These are phyloP conservation scores for Sideroxylon spinosum DNA, from an alignment of 179 eudicot species.

Conservation along the genomic window DNA sequence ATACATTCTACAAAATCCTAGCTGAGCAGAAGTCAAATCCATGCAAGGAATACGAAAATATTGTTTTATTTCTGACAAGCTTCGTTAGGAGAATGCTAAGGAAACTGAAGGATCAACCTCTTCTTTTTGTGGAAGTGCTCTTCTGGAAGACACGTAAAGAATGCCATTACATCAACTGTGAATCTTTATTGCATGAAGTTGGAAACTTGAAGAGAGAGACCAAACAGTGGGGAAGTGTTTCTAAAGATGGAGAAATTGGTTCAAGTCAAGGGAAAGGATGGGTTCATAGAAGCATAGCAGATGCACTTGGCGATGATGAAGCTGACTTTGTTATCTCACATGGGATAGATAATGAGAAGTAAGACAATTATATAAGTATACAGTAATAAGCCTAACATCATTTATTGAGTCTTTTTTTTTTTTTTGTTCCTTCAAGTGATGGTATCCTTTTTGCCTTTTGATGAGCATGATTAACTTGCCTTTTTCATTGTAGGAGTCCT, in stretches of 20 bases:
- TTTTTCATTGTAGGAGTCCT: background rate
- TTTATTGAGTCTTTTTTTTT: background rate
- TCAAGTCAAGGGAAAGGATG: constrained; percentile 40
- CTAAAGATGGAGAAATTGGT: constrained; percentile 41
- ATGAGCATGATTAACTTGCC: background rate
- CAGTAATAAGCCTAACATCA: background rate
- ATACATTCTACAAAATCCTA: constrained; percentile 69
- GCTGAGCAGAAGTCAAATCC: constrained; percentile 79
- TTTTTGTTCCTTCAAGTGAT: too few relatives aligned
- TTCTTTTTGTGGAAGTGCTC: constrained; percentile 85
- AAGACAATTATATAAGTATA: constrained; percentile 22
- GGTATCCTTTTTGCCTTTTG: background rate
- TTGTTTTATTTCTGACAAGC: constrained; percentile 66
- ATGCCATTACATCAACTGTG: constrained; percentile 76
- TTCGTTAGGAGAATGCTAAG: constrained; percentile 86
- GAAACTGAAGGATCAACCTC: constrained; percentile 88
- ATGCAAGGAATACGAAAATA: constrained; percentile 60
- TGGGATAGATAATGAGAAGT: constrained; percentile 44
- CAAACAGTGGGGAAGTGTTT: constrained; percentile 35
- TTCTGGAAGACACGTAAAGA: constrained; percentile 87
- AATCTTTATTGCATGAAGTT: constrained; percentile 62
- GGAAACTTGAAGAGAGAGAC: constrained; percentile 56
- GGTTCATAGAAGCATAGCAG: constrained; percentile 69
- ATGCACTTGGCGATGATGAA: constrained; percentile 98
- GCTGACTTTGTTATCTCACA: constrained; percentile 53